Evolutionary conservation across 1,139 yeast genomes (phyloP), one percentile per base, ranked within the genome.

Genomic region (Suhomyces terraborum): DNA sequence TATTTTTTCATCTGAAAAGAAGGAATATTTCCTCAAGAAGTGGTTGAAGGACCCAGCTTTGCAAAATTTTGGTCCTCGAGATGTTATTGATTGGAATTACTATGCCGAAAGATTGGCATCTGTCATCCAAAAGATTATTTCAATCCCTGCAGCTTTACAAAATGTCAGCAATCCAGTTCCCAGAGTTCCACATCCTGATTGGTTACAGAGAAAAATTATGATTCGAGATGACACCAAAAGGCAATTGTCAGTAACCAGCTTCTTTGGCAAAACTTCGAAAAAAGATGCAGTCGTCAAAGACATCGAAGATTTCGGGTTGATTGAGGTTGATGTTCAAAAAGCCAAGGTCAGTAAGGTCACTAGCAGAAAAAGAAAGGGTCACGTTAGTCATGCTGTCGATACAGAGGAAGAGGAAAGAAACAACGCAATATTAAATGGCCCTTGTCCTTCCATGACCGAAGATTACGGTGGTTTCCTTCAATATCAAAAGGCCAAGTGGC

Each of bases 71-170:
- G 97, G 93, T 61, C 95, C 96, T 6, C 75, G 98, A 54, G 78
- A 80, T 25, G 86, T 94, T 36, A 77, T 94, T 48, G 98, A 94
- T 62, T 94, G 99, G 99, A 79, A 70, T 13, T 94, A 94, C 58
- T 94, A 94, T 59, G 75, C 84, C 51, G 97, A 89, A 54, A 80
- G 99, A 55, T 73, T 94, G 32, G 95, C 95, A 0, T 88, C 96
- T 2, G 96, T 91, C 9, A 82, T 94, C 30, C 97, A 91, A 61
- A 94, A 94, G 62, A 88, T 94, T 54, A 88, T 94, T 50, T 86
- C 97, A 0, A 93, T 94, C 53, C 99, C 99, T 3, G 99, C 99
- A 7, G 98, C 98, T 6, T 70, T 91, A 45, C 98, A 94, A 67
- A 80, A 81, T 41, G 80, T 93, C 10, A 66, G 73, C n/a, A 94